Base-by-base conservation (phyloP, 768 basidiomycete genomes). In the Pulveroboletus sp. region DNA sequence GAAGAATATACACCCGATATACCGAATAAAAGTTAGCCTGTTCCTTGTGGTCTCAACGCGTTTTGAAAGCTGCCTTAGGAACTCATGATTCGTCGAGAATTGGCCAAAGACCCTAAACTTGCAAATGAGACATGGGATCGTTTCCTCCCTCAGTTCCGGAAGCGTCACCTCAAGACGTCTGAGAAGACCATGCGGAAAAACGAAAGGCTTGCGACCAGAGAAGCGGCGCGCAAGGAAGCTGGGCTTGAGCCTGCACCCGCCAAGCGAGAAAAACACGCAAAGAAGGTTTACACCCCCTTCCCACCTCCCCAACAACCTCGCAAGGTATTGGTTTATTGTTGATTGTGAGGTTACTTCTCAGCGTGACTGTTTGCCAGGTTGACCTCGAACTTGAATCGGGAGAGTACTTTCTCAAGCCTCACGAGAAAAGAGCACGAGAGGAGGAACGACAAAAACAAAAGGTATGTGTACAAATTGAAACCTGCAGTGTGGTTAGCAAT, bases 1-100 rank as follows among this genome's bases (percentile, higher is more conserved):
- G 97, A 94, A 87, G 72, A 99, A 99, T 65, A 88, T 98, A 45
- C 97, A 99, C 63, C 97, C 97, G 2, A 98, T 99, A 64, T 99
- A 99, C 66, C 85, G 94, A 59, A 99, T 99, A 70, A 99, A 99
- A 71, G 94, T 90, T 34, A 19, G 52, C 44, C 45, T 24, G 51
- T 45, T 23, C 32, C 29, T 35, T 17, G 25, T 25, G 25, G 14
- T 16, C 21, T 37, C 19, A 13, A 14, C 19, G 10, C 25, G 24
- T 33, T 2, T 31, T 54, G 41, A 45, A 42, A 16, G 8, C 16
- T 16, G 34, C 7, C 13, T 9, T 59, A 94, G 94, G 97, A 98
- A 71, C 78, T 99, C 24, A 99, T 99, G 97, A 94, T 99, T 59
- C 85, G 92, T 45, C 87, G 95, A 38, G 97, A 99, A 70, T 78